phyloP scores from a whole-genome alignment of 345 rosid species.

The Aurinia saxatilis region DNA sequence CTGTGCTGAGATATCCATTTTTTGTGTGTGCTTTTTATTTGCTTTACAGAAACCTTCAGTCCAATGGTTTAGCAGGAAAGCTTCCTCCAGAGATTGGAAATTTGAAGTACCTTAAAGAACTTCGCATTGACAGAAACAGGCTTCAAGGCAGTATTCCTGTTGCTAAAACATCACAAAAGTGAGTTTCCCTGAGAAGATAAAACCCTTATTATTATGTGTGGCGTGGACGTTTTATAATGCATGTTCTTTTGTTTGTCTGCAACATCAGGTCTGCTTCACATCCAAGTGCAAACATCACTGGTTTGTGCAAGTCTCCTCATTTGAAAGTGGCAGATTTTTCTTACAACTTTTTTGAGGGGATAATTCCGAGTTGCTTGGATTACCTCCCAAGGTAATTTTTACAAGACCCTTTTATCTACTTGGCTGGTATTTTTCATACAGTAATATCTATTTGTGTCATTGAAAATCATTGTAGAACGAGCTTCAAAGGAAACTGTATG shows the following conservation, averaged over 20 bases:
- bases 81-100: conserved; percentile 75
- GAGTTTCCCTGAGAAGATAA: not conserved
- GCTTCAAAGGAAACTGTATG: conserved; percentile 94
- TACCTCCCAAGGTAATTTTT: conserved; percentile 59
- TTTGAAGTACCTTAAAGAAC: conserved; percentile 67
- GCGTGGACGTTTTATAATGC: not conserved
- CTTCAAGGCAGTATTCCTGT: conserved; percentile 79
- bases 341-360: conserved; percentile 73
- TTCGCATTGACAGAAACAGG: conserved; percentile 69
- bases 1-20: not conserved
- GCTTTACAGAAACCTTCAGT: conserved; percentile 71
- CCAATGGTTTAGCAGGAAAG: conserved; percentile 79
- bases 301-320: conserved; percentile 65
- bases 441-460: not conserved
- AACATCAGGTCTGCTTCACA: conserved; percentile 42
- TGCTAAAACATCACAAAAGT: conserved; percentile 4
- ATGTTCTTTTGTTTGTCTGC: not conserved
- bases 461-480: conserved; percentile 38
- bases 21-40: not conserved
- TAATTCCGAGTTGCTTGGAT: conserved; percentile 70
- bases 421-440: not conserved
- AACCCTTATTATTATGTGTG: not conserved
- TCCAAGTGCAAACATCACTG: conserved; percentile 40
- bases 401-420: not conserved
- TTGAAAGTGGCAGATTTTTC: conserved; percentile 76